A percentile compares a stretch with the other conserved stretches of the same genome.
Evolutionary conservation across 805 yeast genomes (phyloP).

Genomic region (Phaffomyces thermotolerans): DNA sequence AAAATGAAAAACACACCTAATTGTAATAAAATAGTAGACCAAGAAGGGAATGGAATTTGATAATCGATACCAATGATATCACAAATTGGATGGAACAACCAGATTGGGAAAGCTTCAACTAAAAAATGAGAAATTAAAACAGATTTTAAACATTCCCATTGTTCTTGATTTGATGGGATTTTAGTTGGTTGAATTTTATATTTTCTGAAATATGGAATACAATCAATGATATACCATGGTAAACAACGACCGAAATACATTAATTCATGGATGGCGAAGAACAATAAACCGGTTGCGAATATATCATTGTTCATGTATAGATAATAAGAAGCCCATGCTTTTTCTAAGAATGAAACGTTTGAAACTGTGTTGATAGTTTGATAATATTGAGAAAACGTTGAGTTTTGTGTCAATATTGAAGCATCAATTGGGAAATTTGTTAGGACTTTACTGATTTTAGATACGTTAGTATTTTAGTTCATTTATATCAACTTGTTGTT

Average conservation of each 20-base stretch:
- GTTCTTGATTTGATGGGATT: constrained; percentile 71
- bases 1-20: constrained; percentile 70
- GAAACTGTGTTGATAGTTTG: no score
- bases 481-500: neutral
- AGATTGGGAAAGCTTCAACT: constrained; percentile 91
- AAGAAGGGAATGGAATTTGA: constrained; percentile 76
- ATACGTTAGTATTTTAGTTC: neutral
- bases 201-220: constrained; percentile 72
- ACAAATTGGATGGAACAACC: constrained; percentile 93
- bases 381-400: neutral
- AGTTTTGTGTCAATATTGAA: neutral
- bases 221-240: constrained; percentile 86
- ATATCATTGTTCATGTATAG: constrained; percentile 75
- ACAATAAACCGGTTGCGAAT: constrained; percentile 82
- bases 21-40: constrained; percentile 51
- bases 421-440: neutral
- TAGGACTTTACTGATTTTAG: no score
- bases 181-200: constrained; percentile 86
- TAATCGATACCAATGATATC: constrained; percentile 65
- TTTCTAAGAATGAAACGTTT: constrained; percentile 38
- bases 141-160: constrained; percentile 82
- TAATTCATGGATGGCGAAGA: constrained; percentile 73
- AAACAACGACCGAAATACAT: constrained; percentile 86
- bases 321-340: constrained; percentile 83
- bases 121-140: constrained; percentile 80